These are phyloP conservation scores for Kuraishia hungarica DNA, from an alignment of 805 yeast species.

Conservation along the genomic window DNA sequence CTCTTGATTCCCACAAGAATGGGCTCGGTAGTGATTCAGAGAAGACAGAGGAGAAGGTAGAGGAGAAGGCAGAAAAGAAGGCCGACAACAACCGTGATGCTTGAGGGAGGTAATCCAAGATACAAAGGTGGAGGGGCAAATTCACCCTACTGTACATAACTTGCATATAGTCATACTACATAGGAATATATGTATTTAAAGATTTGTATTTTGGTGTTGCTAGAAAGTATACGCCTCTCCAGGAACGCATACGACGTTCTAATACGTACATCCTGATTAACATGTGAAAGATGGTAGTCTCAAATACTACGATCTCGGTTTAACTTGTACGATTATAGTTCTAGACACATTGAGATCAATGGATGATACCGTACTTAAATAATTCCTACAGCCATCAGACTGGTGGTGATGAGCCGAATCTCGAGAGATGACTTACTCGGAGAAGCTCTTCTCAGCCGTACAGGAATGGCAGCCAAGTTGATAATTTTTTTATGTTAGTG, in stretches of 20 bases:
- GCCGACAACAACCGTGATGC: background rate
- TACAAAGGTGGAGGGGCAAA: background rate
- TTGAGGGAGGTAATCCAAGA: no score
- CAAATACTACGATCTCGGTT: no score
- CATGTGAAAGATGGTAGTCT: no score
- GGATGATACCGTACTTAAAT: no score
- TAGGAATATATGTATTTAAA: background rate
- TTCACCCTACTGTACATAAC: background rate
- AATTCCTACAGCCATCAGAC: background rate
- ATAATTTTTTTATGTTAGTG: background rate
- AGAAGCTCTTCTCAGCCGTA: background rate
- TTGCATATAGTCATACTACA: background rate
- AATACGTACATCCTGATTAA: no score
- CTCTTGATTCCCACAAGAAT: slow-evolving; percentile 52
- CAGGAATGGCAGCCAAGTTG: background rate
- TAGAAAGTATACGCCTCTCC: no score
- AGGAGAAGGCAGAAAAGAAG: background rate
- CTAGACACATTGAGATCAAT: no score
- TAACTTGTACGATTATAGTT: no score
- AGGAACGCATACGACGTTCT: no score
- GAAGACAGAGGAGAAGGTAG: background rate
- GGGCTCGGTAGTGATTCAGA: slow-evolving; percentile 13
- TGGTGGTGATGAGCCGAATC: background rate
- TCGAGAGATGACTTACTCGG: background rate
- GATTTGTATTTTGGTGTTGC: no score